A percentile compares a stretch with the other conserved stretches of the same genome.
phyloP scores from a whole-genome alignment of 1,284 basidiomycete genomes.

The Lignosus rhinocerotis region DNA sequence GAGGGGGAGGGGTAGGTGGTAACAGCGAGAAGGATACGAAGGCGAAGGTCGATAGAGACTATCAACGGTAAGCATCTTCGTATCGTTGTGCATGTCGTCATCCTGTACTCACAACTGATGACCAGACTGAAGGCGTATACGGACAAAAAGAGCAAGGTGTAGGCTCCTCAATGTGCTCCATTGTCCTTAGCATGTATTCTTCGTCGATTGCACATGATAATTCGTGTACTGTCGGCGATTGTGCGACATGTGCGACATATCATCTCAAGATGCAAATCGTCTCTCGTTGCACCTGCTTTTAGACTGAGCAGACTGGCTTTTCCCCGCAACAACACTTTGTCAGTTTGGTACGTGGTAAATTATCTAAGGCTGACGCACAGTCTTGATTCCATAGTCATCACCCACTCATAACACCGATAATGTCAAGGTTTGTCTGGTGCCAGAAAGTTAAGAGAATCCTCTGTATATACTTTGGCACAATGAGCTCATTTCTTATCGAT shows the following conservation, averaged over 20 bases:
- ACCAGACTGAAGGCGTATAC: conserved; percentile 53
- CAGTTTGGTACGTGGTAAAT: background rate
- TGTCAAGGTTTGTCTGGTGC: too few relatives aligned
- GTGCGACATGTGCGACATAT: too few relatives aligned
- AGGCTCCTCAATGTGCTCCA: background rate
- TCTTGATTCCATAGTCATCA: too few relatives aligned
- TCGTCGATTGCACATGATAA: too few relatives aligned
- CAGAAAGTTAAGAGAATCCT: too few relatives aligned
- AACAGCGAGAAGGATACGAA: conserved; percentile 36
- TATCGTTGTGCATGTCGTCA: background rate
- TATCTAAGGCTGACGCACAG: background rate
- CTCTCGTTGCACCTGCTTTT: too few relatives aligned
- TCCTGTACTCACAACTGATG: background rate
- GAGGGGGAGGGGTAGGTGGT: conserved; percentile 12
- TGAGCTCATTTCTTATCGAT: too few relatives aligned
- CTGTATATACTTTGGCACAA: too few relatives aligned
- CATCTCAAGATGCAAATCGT: too few relatives aligned
- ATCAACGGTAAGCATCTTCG: conserved; percentile 42
- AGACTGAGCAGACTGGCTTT: background rate
- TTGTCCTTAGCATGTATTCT: background rate
- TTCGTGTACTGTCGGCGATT: too few relatives aligned
- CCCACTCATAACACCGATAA: too few relatives aligned
- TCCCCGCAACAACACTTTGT: too few relatives aligned
- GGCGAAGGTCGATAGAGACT: conserved; percentile 48
- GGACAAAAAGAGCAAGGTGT: conserved; percentile 40